These are phyloP conservation scores for Physocladia obscura DNA, from an alignment of 192 early-diverging fungal genomes.

Conservation along the genomic window DNA sequence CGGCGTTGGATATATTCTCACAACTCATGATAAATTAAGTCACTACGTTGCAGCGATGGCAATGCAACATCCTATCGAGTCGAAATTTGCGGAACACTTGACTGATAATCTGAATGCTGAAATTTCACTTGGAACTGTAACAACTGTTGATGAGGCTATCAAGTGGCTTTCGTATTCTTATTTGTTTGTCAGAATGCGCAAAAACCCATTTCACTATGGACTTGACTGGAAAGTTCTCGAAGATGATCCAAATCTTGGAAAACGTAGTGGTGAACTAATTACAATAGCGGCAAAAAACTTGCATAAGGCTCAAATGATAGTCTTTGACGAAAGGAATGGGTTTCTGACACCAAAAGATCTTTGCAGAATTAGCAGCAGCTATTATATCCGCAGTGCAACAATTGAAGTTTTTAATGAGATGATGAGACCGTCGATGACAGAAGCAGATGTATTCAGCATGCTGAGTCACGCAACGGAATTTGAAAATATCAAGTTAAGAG, in stretches of 20 bases:
- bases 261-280: slow-evolving; percentile 81
- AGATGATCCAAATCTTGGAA: slow-evolving; percentile 77
- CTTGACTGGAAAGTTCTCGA: slow-evolving; percentile 72
- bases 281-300: slow-evolving; percentile 71
- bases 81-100: slow-evolving; percentile 78
- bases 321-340: slow-evolving; percentile 78
- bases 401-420: slow-evolving; percentile 84
- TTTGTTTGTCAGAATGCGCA: slow-evolving; percentile 91
- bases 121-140: slow-evolving; percentile 91
- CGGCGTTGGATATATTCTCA: slow-evolving; percentile 93
- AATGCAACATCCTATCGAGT: slow-evolving; percentile 97
- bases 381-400: slow-evolving; percentile 85
- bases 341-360: slow-evolving; percentile 87
- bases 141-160: slow-evolving; percentile 91
- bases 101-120: slow-evolving; percentile 98
- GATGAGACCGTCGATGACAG: slow-evolving; percentile 88
- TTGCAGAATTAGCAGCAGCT: slow-evolving; percentile 89
- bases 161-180: slow-evolving; percentile 98
- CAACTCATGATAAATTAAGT: slow-evolving; percentile 86
- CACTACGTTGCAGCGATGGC: slow-evolving; percentile 95
- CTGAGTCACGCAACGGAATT: slow-evolving; percentile 91
- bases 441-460: slow-evolving; percentile 89
- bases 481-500: slow-evolving; percentile 87
- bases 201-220: slow-evolving; percentile 94
- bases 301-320: slow-evolving; percentile 89